Conservation (phyloP, 208 protist species). For the Ichthyophonus hoferi region DNA sequence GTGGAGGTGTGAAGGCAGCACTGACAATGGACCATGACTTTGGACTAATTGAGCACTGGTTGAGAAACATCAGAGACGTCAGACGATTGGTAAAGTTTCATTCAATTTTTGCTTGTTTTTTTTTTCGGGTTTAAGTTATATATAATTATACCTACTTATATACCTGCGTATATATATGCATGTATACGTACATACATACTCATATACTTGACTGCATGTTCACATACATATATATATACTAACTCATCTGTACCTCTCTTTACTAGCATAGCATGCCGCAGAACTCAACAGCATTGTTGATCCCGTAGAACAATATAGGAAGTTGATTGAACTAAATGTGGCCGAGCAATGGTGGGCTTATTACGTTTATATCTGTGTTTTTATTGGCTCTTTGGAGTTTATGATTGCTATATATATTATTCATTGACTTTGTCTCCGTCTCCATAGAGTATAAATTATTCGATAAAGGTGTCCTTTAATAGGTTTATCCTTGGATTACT, state of each 20-base stretch:
- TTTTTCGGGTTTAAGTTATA: neutral
- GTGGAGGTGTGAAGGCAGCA: slow-evolving; percentile 72
- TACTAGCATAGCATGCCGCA: neutral
- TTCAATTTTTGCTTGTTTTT: neutral
- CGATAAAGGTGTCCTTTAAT: too few relatives aligned
- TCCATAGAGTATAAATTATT: too few relatives aligned
- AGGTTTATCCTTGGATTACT: too few relatives aligned
- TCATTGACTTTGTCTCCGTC: too few relatives aligned
- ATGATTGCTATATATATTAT: too few relatives aligned
- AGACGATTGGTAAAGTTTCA: neutral
- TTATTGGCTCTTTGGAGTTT: too few relatives aligned
- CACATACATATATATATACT: neutral
- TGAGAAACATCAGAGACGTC: slow-evolving; percentile 31
- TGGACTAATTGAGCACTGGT: slow-evolving; percentile 31
- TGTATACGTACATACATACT: too few relatives aligned
- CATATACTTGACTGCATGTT: neutral
- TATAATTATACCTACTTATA: neutral
- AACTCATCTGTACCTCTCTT: neutral
- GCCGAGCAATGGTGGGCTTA: slow-evolving; percentile 14
- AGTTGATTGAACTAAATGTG: slow-evolving; percentile 30
- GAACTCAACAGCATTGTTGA: slow-evolving; percentile 20
- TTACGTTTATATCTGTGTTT: too few relatives aligned
- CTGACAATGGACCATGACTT: slow-evolving; percentile 1
- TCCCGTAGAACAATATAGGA: neutral
- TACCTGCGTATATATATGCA: neutral